Evolutionary conservation across 1,284 basidiomycete species (phyloP).

Genomic region (Anthracocystis panici-leucophaei): DNA sequence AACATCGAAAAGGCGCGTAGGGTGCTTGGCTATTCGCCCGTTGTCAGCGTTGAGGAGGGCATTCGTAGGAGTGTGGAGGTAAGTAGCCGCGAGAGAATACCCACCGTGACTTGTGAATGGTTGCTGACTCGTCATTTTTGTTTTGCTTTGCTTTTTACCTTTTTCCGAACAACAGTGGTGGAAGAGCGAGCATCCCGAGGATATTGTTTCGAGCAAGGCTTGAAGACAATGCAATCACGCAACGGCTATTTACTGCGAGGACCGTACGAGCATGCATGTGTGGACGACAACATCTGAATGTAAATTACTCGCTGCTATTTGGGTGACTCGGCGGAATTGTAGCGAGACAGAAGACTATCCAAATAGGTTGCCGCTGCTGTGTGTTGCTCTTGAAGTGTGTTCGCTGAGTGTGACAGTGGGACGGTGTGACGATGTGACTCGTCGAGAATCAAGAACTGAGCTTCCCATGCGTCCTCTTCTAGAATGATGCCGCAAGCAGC

Average conservation of each 20-base stretch:
- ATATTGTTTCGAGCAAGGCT: conserved; percentile 38
- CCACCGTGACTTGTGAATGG: neutral
- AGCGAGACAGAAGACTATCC: too few species aligned
- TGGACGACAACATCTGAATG: neutral
- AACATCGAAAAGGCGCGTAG: conserved; percentile 95
- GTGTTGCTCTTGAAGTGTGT: too few species aligned
- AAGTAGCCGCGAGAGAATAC: conserved; percentile 9
- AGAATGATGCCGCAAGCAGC: too few species aligned
- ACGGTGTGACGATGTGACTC: neutral
- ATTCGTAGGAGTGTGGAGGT: conserved; percentile 78
- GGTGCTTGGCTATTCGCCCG: conserved; percentile 90
- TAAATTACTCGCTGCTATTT: neutral
- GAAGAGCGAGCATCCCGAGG: conserved; percentile 53
- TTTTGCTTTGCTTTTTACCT: neutral
- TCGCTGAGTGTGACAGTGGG: too few species aligned
- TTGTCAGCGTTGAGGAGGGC: conserved; percentile 89
- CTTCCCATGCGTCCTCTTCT: too few species aligned
- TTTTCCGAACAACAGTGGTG: conserved; percentile 31
- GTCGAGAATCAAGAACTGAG: too few species aligned
- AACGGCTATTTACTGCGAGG: conserved; percentile 1
- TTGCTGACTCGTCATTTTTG: neutral
- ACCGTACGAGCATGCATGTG: neutral
- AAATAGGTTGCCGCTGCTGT: too few species aligned
- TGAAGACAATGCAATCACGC: conserved; percentile 2
- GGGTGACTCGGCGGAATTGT: conserved; percentile 1